Conservation (phyloP, 441 rosid species). For the Hura crepitans region DNA sequence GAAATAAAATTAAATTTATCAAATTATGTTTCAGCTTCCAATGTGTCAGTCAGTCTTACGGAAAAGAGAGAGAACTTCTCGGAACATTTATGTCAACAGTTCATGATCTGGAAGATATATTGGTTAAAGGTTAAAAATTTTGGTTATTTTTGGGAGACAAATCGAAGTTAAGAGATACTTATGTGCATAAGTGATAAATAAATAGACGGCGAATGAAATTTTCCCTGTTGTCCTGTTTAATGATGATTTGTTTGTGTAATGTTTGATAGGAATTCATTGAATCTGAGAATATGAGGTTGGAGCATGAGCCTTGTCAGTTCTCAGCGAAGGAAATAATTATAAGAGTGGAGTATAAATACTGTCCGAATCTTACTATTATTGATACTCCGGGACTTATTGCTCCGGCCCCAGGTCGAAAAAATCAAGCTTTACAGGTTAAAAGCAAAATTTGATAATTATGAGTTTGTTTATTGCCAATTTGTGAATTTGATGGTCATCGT, state of each 20-base stretch:
- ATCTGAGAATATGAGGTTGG: conserved; percentile 84
- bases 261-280: conserved; percentile 65
- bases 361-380: conserved; percentile 87
- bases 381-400: conserved; percentile 95
- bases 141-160: too few species aligned
- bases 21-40: too few species aligned
- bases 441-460: not conserved
- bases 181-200: too few species aligned
- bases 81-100: too few species aligned
- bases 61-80: too few species aligned
- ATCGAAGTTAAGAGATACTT: too few species aligned
- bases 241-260: not conserved
- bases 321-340: conserved; percentile 84
- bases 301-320: conserved; percentile 65
- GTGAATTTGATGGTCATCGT: conserved; percentile 14
- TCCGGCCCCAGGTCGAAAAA: conserved; percentile 84
- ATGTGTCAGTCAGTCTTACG: too few species aligned
- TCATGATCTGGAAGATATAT: too few species aligned
- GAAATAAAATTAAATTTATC: too few species aligned
- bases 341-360: conserved; percentile 74
- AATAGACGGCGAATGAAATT: not conserved
- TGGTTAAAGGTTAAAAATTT: too few species aligned
- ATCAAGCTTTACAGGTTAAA: conserved; percentile 69
- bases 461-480: conserved; percentile 6
- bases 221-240: not conserved